Percentiles rank a stretch among this genome's conserved stretches.
phyloP scores from a whole-genome alignment of 805 yeast genomes.

The Naumovozyma castellii region DNA sequence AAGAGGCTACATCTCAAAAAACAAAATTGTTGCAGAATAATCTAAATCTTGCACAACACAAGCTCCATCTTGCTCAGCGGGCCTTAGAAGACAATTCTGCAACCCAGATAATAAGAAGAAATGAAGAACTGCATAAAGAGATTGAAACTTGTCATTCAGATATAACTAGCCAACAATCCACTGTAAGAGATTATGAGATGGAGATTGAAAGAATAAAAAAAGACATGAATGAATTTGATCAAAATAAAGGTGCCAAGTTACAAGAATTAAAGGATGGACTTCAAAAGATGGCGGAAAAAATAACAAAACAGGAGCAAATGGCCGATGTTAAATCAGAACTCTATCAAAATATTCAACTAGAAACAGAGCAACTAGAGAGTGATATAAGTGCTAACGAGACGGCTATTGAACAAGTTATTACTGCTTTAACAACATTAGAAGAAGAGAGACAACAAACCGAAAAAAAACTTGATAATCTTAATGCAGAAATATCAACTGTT shows the following conservation, averaged over 20 bases:
- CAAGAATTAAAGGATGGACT: slow-evolving; percentile 52
- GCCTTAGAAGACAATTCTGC: slow-evolving; percentile 49
- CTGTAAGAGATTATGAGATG: slow-evolving; percentile 26
- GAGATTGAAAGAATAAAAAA: slow-evolving; percentile 46
- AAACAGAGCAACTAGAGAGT: slow-evolving; percentile 52
- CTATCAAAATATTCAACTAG: slow-evolving; percentile 59
- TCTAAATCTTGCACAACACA: slow-evolving; percentile 48
- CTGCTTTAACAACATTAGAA: slow-evolving; percentile 31
- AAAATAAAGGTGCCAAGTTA: slow-evolving; percentile 73
- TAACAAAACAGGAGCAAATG: slow-evolving; percentile 30
- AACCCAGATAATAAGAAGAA: slow-evolving; percentile 43
- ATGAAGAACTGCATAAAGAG: slow-evolving; percentile 38
- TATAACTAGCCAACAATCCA: slow-evolving; percentile 31
- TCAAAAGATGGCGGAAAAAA: slow-evolving; percentile 30
- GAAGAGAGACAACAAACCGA: slow-evolving; percentile 23
- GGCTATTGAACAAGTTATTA: slow-evolving; percentile 31
- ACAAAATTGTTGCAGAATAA: slow-evolving; percentile 53
- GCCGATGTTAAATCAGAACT: slow-evolving; percentile 40
- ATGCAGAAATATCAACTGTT: slow-evolving; percentile 19
- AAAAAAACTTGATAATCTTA: slow-evolving; percentile 16
- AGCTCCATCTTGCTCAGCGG: slow-evolving; percentile 45
- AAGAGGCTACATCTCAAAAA: slow-evolving; percentile 36
- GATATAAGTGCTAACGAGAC: slow-evolving; percentile 45
- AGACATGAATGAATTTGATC: slow-evolving; percentile 74
- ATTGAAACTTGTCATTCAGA: slow-evolving; percentile 34